Percentiles rank a stretch among this genome's conserved stretches.
phyloP scores from a whole-genome alignment of 345 rosid species.

The Brassica incana region DNA sequence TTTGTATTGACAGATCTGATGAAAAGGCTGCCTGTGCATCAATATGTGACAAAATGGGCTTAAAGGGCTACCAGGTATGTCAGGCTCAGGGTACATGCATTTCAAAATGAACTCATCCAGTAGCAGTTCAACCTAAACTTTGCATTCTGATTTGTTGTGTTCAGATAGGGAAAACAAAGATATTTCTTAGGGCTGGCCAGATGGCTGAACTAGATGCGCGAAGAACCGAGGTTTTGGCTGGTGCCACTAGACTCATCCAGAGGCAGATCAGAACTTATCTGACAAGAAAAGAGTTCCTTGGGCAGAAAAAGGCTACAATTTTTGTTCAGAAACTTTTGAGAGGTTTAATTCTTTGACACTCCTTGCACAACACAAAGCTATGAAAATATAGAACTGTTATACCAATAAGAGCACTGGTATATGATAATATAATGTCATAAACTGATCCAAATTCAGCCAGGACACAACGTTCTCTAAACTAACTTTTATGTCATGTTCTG shows the following conservation, averaged over 20 bases:
- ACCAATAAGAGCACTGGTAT: not conserved
- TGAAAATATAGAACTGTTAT: not conserved
- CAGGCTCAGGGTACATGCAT: constrained; percentile 13
- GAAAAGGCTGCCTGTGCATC: constrained; percentile 58
- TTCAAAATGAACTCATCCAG: constrained; percentile 3
- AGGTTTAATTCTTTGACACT: constrained; percentile 45
- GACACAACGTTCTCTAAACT: not conserved
- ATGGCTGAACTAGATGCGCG: constrained; percentile 74
- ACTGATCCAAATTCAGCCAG: not conserved
- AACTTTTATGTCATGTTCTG: constrained; percentile 16
- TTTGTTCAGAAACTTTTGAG: constrained; percentile 50
- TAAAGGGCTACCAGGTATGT: constrained; percentile 68
- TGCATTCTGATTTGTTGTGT: constrained; percentile 22
- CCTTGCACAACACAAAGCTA: constrained; percentile 8
- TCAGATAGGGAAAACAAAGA: constrained; percentile 69
- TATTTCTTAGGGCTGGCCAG: constrained; percentile 73
- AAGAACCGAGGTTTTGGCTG: constrained; percentile 61
- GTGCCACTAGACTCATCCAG: constrained; percentile 54
- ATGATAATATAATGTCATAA: not conserved
- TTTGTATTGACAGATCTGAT: constrained; percentile 45
- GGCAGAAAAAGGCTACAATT: constrained; percentile 48
- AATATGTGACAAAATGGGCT: constrained; percentile 56
- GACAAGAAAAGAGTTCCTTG: constrained; percentile 50
- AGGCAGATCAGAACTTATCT: constrained; percentile 56
- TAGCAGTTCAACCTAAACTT: constrained; percentile 10